These are phyloP conservation scores for Galium porrigens DNA, from an alignment of 305 asterid species.

Conservation along the genomic window DNA sequence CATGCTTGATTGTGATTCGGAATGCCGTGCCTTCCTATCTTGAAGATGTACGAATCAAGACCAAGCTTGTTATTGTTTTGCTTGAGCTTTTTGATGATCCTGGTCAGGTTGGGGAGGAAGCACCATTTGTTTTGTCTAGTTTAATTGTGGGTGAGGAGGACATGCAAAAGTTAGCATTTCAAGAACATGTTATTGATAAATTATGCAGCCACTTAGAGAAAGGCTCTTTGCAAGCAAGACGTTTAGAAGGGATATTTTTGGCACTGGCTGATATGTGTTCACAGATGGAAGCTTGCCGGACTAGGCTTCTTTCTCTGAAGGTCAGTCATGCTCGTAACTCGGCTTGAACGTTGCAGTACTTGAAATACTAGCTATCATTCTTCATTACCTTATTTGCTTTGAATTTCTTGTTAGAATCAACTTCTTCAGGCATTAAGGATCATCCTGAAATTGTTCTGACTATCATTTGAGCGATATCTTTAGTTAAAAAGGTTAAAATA, in stretches of 20 bases:
- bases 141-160: constrained; percentile 66
- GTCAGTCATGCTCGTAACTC: constrained; percentile 24
- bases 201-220: constrained; percentile 43
- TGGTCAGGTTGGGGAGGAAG: constrained; percentile 91
- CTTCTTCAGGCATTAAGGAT: not conserved
- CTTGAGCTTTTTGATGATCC: constrained; percentile 79
- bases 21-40: constrained; percentile 40
- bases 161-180: constrained; percentile 61
- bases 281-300: constrained; percentile 73
- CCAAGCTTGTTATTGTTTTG: constrained; percentile 43
- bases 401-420: not conserved
- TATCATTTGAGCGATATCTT: not conserved
- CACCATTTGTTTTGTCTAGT: constrained; percentile 62
- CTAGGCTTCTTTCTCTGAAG: constrained; percentile 46
- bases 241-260: constrained; percentile 58
- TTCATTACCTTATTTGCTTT: not conserved
- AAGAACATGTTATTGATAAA: constrained; percentile 48
- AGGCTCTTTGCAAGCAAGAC: constrained; percentile 43
- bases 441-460: not conserved
- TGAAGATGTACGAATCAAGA: constrained; percentile 47
- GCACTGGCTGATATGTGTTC: constrained; percentile 76
- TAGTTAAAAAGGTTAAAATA: not conserved
- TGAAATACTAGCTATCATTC: not conserved
- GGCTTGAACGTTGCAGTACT: not conserved
- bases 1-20: constrained; percentile 56